Base-by-base conservation (phyloP, 352 stramenopile genomes). In the Pythium insidiosum region DNA sequence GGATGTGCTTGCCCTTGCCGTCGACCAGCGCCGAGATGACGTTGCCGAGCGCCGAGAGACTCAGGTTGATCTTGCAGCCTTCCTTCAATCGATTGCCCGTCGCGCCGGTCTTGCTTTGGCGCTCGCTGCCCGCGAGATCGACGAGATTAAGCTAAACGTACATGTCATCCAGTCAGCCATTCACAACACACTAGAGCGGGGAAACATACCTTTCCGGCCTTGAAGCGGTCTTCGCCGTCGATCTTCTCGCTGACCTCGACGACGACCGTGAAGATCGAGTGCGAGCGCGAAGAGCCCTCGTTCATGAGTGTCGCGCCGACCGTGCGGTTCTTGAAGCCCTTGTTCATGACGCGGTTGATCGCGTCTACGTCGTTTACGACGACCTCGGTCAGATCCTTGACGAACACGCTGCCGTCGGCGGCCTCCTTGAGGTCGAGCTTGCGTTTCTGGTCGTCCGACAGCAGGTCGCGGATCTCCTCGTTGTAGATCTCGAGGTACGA, bases 401-500 rank as follows among this genome's bases (percentile, higher is more conserved):
- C 83, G 56, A 91, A 96, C 4, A 95, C 82, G 1, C 73, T 71
- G 6, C 74, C 71, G 25, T 88, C 68, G 5, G 67, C 68, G 26
- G 79, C 69, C 46, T 97, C 90, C 26, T 94, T 88, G 22, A 97
- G 59, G 22, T 88, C 66, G 43, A 94, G 56, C 59, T 79, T 80
- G 53, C 92, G 79, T 60, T 91, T 82, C 18, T 67, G 35, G 56
- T 85, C 69, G 36, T 96, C 76, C 10, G 41, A 54, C 9, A 98
- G 68, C 13, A 97, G 55, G 55, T 98, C 92, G 18, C 81, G 72
- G 38, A 98, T 95, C 43, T 94, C 84, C 46, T 97, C 91, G 48
- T 97, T 97, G 74, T 97, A 97, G 38, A 97, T 97, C 55, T 97
- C 91, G 18, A 97, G 65, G 58, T 96, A 97, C 36, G 84, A 96